Percentiles rank a stretch among this genome's conserved stretches.
phyloP scores from a whole-genome alignment of 164 flowering plant species.

The Berberis vulgaris region DNA sequence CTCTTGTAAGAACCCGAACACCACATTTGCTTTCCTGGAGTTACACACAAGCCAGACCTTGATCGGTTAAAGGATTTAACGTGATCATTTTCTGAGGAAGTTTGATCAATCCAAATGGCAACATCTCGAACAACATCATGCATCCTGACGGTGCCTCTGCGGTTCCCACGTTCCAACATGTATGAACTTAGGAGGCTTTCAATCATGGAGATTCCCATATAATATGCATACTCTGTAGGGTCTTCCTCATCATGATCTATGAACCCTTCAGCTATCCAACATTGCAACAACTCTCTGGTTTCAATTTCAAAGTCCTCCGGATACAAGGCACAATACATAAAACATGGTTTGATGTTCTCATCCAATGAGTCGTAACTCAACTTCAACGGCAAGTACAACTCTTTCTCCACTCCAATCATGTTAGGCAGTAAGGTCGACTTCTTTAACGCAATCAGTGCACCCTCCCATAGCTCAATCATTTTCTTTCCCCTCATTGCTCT shows the following conservation, averaged over 20 bases:
- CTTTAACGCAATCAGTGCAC: slow-evolving; percentile 4
- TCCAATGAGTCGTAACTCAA: slow-evolving; percentile 16
- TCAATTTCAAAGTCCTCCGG: slow-evolving; percentile 13
- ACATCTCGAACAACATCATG: slow-evolving; percentile 12
- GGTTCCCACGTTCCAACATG: not conserved
- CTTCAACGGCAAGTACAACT: slow-evolving; percentile 3
- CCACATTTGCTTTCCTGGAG: not conserved
- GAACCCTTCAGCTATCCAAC: not conserved
- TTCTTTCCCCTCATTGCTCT: slow-evolving; percentile 11
- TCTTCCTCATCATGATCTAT: not conserved
- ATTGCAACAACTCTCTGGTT: not conserved
- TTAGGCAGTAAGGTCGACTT: not conserved
- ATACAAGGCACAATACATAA: slow-evolving; percentile 20
- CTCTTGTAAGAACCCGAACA: not conserved
- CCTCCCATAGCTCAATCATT: slow-evolving; percentile 1
- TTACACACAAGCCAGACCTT: not conserved
- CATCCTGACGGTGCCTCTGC: not conserved
- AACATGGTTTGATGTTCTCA: slow-evolving; percentile 8
- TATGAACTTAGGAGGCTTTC: slow-evolving; percentile 3
- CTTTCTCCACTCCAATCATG: not conserved
- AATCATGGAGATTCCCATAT: not conserved
- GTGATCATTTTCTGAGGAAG: not conserved
- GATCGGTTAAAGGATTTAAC: not conserved
- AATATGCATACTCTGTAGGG: not conserved
- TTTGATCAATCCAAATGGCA: not conserved